A percentile compares a stretch with the other conserved stretches of the same genome.
phyloP scores from a whole-genome alignment of 768 basidiomycete genomes.

The Pleurotus sapidus region DNA sequence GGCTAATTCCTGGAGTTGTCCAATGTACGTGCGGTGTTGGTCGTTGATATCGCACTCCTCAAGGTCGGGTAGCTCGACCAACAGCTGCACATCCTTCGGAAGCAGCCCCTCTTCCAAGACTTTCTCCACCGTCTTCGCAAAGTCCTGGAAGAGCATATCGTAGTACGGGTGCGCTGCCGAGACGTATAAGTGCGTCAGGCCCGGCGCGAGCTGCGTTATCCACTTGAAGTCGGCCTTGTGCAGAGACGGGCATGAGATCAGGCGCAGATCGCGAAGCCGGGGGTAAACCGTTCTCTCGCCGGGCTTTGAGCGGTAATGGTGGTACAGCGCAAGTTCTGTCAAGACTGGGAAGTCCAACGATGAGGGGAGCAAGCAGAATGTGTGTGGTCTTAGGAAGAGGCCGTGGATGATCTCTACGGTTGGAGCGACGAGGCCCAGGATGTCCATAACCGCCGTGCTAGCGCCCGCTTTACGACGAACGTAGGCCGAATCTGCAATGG shows the following conservation, averaged over 20 bases:
- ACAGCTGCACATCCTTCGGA: background rate
- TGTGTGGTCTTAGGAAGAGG: background rate
- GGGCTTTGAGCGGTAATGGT: slow-evolving; percentile 4
- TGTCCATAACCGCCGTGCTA: background rate
- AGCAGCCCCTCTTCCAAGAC: background rate
- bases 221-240: slow-evolving; percentile 5
- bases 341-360: background rate
- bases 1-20: background rate
- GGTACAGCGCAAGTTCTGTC: background rate
- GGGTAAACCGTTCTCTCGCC: background rate
- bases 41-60: background rate
- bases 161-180: background rate
- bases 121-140: background rate
- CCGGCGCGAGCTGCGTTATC: slow-evolving; percentile 1
- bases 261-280: background rate
- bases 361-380: background rate
- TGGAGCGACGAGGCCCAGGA: background rate
- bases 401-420: background rate
- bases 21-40: background rate
- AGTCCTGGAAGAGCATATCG: background rate
- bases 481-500: background rate
- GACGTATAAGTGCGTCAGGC: background rate
- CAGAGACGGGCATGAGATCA: background rate
- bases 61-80: background rate
- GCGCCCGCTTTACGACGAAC: background rate